phyloP scores from a whole-genome alignment of 2,329 filamentous ascomycete genomes.

The Diaporthe sp. region DNA sequence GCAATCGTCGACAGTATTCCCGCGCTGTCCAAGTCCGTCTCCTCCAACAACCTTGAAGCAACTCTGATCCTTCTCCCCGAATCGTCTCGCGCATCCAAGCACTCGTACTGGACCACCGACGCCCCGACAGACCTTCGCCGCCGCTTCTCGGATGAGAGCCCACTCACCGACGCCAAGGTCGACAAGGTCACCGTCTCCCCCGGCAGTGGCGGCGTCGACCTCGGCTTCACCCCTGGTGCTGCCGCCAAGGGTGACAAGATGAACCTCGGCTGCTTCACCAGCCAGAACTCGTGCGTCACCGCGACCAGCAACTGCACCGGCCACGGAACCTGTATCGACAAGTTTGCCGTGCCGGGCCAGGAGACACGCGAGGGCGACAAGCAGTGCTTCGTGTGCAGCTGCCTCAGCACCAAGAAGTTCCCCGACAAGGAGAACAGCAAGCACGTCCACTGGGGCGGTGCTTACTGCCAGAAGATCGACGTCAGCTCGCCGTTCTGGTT shows the following conservation, averaged over 20 bases:
- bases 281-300: conserved; percentile 74
- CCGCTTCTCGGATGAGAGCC: conserved; percentile 60
- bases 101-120: conserved; percentile 56
- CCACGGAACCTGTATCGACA: conserved; percentile 82
- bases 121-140: conserved; percentile 58
- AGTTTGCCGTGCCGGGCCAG: conserved; percentile 63
- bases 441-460: conserved; percentile 78
- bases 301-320: conserved; percentile 84
- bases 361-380: conserved; percentile 53
- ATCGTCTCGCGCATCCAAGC: conserved; percentile 52
- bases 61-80: conserved; percentile 68
- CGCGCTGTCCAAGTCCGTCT: conserved; percentile 59
- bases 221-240: conserved; percentile 46
- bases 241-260: conserved; percentile 65
- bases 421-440: conserved; percentile 53
- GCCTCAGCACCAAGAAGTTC: conserved; percentile 69
- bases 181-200: conserved; percentile 41
- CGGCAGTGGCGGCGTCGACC: conserved; percentile 36
- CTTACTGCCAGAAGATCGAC: conserved; percentile 91
- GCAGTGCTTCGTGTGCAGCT: conserved; percentile 84
- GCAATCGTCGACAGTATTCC: conserved; percentile 59
- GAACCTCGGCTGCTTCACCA: conserved; percentile 76
- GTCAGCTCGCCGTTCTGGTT: conserved; percentile 91
- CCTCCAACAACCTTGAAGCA: conserved; percentile 66
- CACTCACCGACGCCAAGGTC: conserved; percentile 51